These are phyloP conservation scores for Gaultheria prostrata DNA, from an alignment of 148 eudicot genomes.

Conservation along the genomic window DNA sequence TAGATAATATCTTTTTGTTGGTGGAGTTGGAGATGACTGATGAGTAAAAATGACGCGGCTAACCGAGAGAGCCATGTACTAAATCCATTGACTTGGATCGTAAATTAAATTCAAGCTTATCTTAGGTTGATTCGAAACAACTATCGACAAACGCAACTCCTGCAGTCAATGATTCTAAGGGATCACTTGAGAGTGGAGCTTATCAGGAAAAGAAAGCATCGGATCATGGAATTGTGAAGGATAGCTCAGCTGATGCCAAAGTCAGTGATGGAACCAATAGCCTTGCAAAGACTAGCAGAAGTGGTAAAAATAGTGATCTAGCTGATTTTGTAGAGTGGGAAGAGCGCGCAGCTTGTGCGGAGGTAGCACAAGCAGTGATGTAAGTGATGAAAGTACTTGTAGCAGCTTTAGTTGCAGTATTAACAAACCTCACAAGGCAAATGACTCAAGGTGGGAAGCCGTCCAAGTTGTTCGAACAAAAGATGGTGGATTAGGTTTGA, in stretches of 20 bases:
- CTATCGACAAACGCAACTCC: conserved; percentile 12
- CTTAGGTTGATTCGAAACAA: conserved; percentile 32
- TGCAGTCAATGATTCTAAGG: conserved; percentile 11
- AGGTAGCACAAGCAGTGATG: conserved; percentile 20
- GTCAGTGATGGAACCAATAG: conserved; percentile 13
- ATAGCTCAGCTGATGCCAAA: conserved; percentile 5
- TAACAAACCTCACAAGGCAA: conserved; percentile 18
- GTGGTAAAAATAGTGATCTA: conserved; percentile 45
- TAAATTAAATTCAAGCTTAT: conserved; percentile 34
- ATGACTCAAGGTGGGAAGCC: conserved; percentile 16
- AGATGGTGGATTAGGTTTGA: conserved; percentile 19
- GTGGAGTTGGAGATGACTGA: conserved; percentile 32
- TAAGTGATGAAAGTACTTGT: conserved; percentile 21
- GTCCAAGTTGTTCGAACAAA: conserved; percentile 12
- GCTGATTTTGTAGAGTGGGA: conserved; percentile 38
- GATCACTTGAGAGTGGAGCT: conserved; percentile 18
- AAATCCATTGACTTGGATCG: conserved; percentile 27
- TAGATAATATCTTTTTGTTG: conserved; percentile 22
- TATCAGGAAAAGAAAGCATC: conserved; percentile 33
- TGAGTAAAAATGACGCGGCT: conserved; percentile 16
- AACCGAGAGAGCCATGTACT: conserved; percentile 20
- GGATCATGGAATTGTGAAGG: conserved; percentile 13
- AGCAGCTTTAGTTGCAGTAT: conserved; percentile 21
- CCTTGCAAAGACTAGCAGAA: conserved; percentile 27
- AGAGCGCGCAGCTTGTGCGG: conserved; percentile 21